Evolutionary conservation across 768 basidiomycete genomes (phyloP), one percentile per base, ranked within the genome.

Genomic region (Melanogaster broomeanus): DNA sequence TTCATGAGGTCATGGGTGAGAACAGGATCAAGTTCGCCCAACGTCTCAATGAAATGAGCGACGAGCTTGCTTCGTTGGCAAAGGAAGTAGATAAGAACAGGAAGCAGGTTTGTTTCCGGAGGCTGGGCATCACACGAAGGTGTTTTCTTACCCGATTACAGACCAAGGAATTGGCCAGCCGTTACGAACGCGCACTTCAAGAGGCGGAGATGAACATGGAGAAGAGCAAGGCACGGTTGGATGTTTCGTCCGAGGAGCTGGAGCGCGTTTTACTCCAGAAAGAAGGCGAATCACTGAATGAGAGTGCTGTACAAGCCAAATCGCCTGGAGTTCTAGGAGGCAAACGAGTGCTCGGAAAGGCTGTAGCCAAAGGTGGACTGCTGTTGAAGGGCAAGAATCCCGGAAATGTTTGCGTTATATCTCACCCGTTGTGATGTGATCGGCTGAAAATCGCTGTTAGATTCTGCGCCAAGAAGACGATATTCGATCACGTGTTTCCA

Each of bases 391-490:
- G 93, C 25, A 94, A 90, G 71, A 96, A 93, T 58, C 92, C 93
- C 0, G 90, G 86, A 60, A 92, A 92, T 64, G 91, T 91, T 64
- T 43, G 59, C 25, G 8, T 44, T 52, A 41, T 12, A 45, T 41
- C 47, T 41, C 48, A 35, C 28, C 57, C 51, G 47, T 42, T 22
- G 22, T 51, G 18, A 37, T 27, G 11, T 12, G 6, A 18, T 49
- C 41, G 41, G 48, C 46, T 62, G 19, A 60, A 30, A 12, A 42
- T 49, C 39, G 40, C n/a, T n/a, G 48, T 47, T 41, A 94, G 84
- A 85, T 97, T 49, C 88, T 88, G 72, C 80, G 88, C 51, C 95
- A 97, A 71, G 97, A 98, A 69, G 97, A 98, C 60, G 97, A 98
- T 66, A 84, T 96, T 44, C 78, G 97, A 49, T 75, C 81, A 27